Evolutionary conservation across 257 asterid genomes (phyloP).

Genomic region (Nicotiana sylvestris): DNA sequence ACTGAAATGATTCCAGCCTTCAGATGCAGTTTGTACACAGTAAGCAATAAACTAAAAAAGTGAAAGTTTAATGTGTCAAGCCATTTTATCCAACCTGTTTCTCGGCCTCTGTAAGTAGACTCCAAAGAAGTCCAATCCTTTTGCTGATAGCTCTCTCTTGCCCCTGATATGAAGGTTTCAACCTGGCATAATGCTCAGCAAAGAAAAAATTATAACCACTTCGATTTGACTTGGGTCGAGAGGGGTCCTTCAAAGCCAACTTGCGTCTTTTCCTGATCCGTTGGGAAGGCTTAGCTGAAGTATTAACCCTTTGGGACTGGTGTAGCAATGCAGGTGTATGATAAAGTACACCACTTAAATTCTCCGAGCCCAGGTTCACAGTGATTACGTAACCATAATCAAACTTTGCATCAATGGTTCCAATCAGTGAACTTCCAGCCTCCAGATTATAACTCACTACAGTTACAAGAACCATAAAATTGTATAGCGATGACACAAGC

Average conservation of each 20-base stretch:
- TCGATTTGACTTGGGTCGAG: constrained; percentile 67
- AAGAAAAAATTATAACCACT: constrained; percentile 93
- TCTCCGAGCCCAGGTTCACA: constrained; percentile 62
- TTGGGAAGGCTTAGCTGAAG: constrained; percentile 31
- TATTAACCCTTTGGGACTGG: constrained; percentile 26
- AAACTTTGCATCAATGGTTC: constrained; percentile 87
- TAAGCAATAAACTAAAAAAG: neutral
- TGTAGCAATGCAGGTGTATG: constrained; percentile 43
- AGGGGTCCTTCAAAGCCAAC: constrained; percentile 50
- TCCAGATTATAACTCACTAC: constrained; percentile 49
- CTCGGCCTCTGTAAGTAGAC: constrained; percentile 68
- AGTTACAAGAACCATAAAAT: constrained; percentile 10
- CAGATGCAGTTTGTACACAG: neutral
- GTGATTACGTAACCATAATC: constrained; percentile 79
- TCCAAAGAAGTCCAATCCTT: constrained; percentile 79
- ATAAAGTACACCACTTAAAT: constrained; percentile 77
- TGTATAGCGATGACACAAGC: neutral
- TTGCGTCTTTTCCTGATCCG: constrained; percentile 48
- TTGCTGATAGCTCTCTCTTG: constrained; percentile 81
- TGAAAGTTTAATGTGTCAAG: neutral
- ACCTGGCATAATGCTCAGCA: constrained; percentile 71
- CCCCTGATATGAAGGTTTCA: constrained; percentile 78
- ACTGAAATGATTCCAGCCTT: neutral
- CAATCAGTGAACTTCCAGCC: constrained; percentile 54
- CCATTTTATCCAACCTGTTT: constrained; percentile 48